These are phyloP conservation scores for Dipodascopsis tothii DNA, from an alignment of 805 yeast genomes.

Conservation along the genomic window DNA sequence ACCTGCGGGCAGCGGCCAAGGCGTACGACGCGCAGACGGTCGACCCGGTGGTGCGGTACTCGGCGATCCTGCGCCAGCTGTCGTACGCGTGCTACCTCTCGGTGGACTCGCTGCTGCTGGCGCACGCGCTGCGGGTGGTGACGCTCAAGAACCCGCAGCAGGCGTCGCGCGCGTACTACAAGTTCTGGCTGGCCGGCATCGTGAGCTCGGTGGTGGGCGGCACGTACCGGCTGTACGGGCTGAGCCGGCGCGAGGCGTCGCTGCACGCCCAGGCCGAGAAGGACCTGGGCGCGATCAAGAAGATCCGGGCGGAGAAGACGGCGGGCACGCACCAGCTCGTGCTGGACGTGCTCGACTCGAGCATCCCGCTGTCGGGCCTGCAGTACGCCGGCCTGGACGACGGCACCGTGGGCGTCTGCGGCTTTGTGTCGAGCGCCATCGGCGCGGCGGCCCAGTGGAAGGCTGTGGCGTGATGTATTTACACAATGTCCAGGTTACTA, in stretches of 20 bases:
- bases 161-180: constrained; percentile 51
- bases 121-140: constrained; percentile 38
- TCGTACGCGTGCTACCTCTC: constrained; percentile 32
- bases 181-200: constrained; percentile 73
- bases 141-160: constrained; percentile 35
- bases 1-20: constrained; percentile 59
- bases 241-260: constrained; percentile 34
- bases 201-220: constrained; percentile 56
- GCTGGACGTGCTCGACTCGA: constrained; percentile 69
- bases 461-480: constrained; percentile 41
- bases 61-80: constrained; percentile 32
- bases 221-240: constrained; percentile 45
- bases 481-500: too few species aligned
- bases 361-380: constrained; percentile 67
- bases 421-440: constrained; percentile 69
- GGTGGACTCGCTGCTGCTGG: constrained; percentile 39
- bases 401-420: constrained; percentile 76
- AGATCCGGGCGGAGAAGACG: constrained; percentile 38
- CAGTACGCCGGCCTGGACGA: constrained; percentile 57
- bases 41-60: constrained; percentile 49
- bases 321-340: constrained; percentile 54
- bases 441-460: constrained; percentile 43
- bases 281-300: constrained; percentile 35
- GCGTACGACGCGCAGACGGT: constrained; percentile 62
- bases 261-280: constrained; percentile 31